Base-by-base conservation (phyloP, 192 early-diverging fungal species). In the Rhizoclosmatium globosum region DNA sequence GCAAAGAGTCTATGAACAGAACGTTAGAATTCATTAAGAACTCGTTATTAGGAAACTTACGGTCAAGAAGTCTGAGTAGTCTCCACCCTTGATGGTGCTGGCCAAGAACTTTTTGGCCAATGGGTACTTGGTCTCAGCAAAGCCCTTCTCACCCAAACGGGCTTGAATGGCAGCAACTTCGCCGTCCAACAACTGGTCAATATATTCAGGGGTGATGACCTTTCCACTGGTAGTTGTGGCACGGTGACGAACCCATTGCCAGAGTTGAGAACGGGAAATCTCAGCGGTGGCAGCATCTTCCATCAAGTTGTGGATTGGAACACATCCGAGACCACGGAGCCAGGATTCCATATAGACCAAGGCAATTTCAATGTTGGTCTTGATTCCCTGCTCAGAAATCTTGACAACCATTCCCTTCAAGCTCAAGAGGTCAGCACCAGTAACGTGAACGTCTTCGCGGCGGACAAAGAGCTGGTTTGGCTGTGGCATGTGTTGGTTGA, bases 231-330 rank as follows among this genome's bases (percentile, higher is more conserved):
- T 86, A 11, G 95, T 97, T 81, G 89, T 92, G 50, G 92, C 88
- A 42, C 87, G 82, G 84, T 99, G 96, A 79, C 90, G 91, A 50
- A 94, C 95, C 97, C 97, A 99, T 89, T 99, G 97, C 92, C 93
- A 99, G 9, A 99, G 85, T 89, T 99, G 97, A 47, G 94, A 94
- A 67, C 97, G 93, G 2, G 95, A 96, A 79, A 99, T 99, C 89
- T 99, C 97, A 48, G 96, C 96, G 1, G 97, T 99, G 21, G 97
- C 97, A 2, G 96, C 96, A 79, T 99, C 97, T 87, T 99, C 97
- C 97, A 99, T 97, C 57, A 99, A 87, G 88, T 95, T 95, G 89
- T 96, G 94, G 85, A 99, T 99, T 62, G 97, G 97, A 21, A 99
- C 97, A 82, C 97, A 99, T 46, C 97, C 97, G 71, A 89, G 87